A percentile compares a stretch with the other conserved stretches of the same genome.
Conservation (phyloP, 2,329 filamentous ascomycete species). For the Corinectria fuckeliana region DNA sequence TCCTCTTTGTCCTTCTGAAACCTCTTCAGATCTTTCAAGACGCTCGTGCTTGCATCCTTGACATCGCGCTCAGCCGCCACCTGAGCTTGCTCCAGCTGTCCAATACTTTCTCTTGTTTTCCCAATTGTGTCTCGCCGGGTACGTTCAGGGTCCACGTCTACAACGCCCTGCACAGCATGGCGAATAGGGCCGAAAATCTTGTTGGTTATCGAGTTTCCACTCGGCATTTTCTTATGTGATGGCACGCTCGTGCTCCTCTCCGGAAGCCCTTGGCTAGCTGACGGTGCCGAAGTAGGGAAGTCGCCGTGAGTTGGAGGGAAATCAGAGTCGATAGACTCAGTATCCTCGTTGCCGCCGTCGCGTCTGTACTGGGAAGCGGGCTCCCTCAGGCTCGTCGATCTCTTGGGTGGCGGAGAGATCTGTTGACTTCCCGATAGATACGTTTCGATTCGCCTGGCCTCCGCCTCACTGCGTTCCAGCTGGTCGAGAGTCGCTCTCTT, state of each 20-base stretch:
- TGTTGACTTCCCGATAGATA: constrained; percentile 81
- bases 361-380: constrained; percentile 55
- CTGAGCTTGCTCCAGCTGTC: constrained; percentile 87
- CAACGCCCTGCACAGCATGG: constrained; percentile 94
- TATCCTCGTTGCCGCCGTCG: constrained; percentile 73
- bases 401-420: constrained; percentile 64
- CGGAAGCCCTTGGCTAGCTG: constrained; percentile 75
- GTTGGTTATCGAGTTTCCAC: constrained; percentile 87
- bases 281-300: constrained; percentile 65
- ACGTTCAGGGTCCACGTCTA: constrained; percentile 93
- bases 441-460: constrained; percentile 91
- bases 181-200: constrained; percentile 96
- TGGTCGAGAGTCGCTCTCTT: constrained; percentile 84
- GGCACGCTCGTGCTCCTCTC: constrained; percentile 53
- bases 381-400: constrained; percentile 68
- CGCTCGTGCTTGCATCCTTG: constrained; percentile 86
- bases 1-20: constrained; percentile 97
- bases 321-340: constrained; percentile 92
- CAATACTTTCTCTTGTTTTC: constrained; percentile 89
- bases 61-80: constrained; percentile 90
- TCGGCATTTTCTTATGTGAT: constrained; percentile 78
- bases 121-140: constrained; percentile 92
- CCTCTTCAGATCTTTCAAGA: constrained; percentile 86
- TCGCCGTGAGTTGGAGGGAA: constrained; percentile 91
- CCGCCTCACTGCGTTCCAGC: constrained; percentile 90